These are phyloP conservation scores for Kappamyces sp. DNA, from an alignment of 192 early-diverging fungal genomes.

Conservation along the genomic window DNA sequence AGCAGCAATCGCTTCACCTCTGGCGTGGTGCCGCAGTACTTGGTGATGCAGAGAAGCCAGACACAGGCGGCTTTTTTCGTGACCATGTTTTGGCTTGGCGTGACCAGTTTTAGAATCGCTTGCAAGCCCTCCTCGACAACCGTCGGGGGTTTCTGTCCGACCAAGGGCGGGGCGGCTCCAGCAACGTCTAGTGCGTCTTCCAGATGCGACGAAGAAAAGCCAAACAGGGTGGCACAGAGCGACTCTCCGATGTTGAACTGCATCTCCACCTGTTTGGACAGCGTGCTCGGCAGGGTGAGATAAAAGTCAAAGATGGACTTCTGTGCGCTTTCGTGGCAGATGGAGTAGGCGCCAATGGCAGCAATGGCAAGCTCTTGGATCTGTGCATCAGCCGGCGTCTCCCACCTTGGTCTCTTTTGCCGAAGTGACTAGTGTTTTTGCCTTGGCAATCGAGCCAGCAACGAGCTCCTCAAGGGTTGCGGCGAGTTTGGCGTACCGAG, in stretches of 20 bases:
- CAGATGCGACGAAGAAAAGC: constrained; percentile 65
- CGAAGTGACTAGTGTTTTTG: constrained; percentile 37
- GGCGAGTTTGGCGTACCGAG: constrained; percentile 48
- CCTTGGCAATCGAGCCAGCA: constrained; percentile 20
- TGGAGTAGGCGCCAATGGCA: constrained; percentile 62
- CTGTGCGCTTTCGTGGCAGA: constrained; percentile 28
- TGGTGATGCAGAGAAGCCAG: constrained; percentile 74
- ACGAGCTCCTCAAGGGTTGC: constrained; percentile 11
- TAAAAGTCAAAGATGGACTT: constrained; percentile 41
- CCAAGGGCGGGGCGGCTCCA: constrained; percentile 20
- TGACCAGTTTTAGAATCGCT: constrained; percentile 48
- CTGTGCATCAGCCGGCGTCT: constrained; percentile 48
- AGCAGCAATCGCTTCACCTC: constrained; percentile 21
- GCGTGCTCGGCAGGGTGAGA: constrained; percentile 46
- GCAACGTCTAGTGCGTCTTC: constrained; percentile 66
- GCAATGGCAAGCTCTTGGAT: constrained; percentile 68
- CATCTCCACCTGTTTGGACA: constrained; percentile 75
- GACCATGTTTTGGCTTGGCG: constrained; percentile 45
- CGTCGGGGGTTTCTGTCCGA: constrained; percentile 12
- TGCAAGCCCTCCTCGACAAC: constrained; percentile 44
- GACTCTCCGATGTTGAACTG: constrained; percentile 85
- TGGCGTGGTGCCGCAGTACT: constrained; percentile 52
- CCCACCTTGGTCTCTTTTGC: constrained; percentile 65
- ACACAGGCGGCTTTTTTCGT: constrained; percentile 65
- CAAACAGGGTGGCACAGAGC: constrained; percentile 51